Conservation (phyloP, 129 eudicot genomes). For the Tanacetum coccineum region DNA sequence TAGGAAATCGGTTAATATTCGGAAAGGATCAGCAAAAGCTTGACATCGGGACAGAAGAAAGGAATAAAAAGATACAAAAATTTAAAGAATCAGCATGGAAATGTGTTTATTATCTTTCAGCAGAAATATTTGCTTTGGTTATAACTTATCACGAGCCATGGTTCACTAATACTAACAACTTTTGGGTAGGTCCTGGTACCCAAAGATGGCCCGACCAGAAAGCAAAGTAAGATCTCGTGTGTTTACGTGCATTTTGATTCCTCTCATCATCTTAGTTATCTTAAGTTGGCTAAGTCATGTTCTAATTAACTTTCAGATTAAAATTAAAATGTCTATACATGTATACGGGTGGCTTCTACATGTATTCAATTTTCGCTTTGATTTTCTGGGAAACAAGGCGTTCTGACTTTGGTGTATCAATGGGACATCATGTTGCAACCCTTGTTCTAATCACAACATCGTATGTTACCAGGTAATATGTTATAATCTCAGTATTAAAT, state of each 20-base stretch:
- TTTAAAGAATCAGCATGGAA: conserved; percentile 61
- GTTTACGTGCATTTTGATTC: conserved; percentile 5
- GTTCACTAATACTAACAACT: conserved; percentile 44
- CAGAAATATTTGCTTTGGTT: conserved; percentile 37
- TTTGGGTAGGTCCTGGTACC: conserved; percentile 50
- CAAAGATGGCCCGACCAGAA: conserved; percentile 52
- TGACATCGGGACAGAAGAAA: conserved; percentile 25
- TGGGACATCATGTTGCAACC: conserved; percentile 59
- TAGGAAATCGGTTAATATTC: conserved; percentile 37
- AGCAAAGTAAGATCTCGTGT: conserved; percentile 37
- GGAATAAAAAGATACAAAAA: conserved; percentile 36
- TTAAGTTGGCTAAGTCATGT: background rate
- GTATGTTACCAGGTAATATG: conserved; percentile 43
- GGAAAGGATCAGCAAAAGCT: conserved; percentile 24
- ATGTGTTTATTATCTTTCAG: conserved; percentile 43
- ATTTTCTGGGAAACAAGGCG: conserved; percentile 62
- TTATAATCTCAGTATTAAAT: background rate
- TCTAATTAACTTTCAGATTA: conserved; percentile 32
- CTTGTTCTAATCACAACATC: conserved; percentile 41
- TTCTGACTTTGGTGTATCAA: conserved; percentile 50
- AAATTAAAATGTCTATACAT: conserved; percentile 51
- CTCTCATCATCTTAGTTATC: background rate
- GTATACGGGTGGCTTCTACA: conserved; percentile 56
- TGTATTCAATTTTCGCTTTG: conserved; percentile 56
- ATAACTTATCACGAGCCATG: conserved; percentile 48